These are phyloP conservation scores for Alternaria ethzedia DNA, from an alignment of 2,329 filamentous ascomycete species.

Conservation along the genomic window DNA sequence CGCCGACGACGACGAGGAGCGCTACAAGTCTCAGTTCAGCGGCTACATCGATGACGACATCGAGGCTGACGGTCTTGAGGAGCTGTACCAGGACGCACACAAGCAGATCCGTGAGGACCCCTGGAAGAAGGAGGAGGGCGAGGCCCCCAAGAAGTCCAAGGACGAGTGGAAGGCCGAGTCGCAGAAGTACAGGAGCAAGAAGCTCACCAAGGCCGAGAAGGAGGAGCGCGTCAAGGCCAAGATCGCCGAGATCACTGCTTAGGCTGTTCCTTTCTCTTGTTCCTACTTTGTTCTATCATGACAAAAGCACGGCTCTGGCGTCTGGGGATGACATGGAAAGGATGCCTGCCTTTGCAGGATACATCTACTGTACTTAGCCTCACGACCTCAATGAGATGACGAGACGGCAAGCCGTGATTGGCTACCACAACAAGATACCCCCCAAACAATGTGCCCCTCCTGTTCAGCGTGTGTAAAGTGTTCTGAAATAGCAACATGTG, in stretches of 20 bases:
- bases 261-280: slow-evolving; percentile 26
- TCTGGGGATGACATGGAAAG: slow-evolving; percentile 43
- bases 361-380: slow-evolving; percentile 37
- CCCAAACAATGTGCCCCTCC: not conserved
- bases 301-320: slow-evolving; percentile 47
- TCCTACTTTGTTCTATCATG: slow-evolving; percentile 31
- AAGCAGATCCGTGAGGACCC: slow-evolving; percentile 96
- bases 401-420: slow-evolving; percentile 34
- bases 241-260: slow-evolving; percentile 79
- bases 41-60: slow-evolving; percentile 97
- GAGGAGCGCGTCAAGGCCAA: slow-evolving; percentile 83
- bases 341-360: slow-evolving; percentile 35
- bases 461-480: not conserved
- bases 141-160: slow-evolving; percentile 91
- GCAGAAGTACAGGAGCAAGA: slow-evolving; percentile 80
- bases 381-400: slow-evolving; percentile 40
- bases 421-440: slow-evolving; percentile 25
- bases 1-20: slow-evolving; percentile 99
- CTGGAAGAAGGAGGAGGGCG: slow-evolving; percentile 85
- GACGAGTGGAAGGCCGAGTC: slow-evolving; percentile 96
- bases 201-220: slow-evolving; percentile 85
- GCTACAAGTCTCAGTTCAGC: slow-evolving; percentile 97
- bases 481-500: slow-evolving; percentile 3
- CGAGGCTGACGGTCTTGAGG: slow-evolving; percentile 96
- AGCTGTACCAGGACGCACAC: slow-evolving; percentile 94